Evolutionary conservation across 768 basidiomycete species (phyloP).

Genomic region (Mycena filopes): DNA sequence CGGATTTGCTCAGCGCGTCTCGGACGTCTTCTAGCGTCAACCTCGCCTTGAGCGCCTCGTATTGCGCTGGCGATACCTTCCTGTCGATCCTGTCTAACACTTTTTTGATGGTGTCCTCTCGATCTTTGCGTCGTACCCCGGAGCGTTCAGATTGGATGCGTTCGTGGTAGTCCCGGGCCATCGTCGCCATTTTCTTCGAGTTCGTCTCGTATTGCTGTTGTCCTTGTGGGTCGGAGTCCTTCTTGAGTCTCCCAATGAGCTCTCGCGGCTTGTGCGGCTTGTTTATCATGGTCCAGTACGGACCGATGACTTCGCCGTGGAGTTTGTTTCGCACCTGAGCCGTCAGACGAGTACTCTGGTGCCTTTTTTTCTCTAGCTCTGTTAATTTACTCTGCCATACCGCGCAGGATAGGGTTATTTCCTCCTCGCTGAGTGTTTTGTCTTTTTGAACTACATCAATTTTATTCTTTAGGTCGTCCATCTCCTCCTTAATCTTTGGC

Average conservation of each 20-base stretch:
- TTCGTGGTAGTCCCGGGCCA: constrained; percentile 8
- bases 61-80: neutral
- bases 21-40: constrained; percentile 7
- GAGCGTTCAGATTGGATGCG: neutral
- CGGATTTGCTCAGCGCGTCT: neutral
- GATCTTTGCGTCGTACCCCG: neutral
- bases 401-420: neutral
- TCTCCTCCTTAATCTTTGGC: neutral
- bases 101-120: neutral
- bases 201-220: constrained; percentile 5
- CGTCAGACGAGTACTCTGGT: neutral
- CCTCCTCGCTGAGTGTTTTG: neutral
- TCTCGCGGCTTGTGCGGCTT: neutral
- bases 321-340: neutral
- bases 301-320: constrained; percentile 4
- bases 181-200: constrained; percentile 3
- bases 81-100: neutral
- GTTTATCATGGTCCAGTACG: neutral
- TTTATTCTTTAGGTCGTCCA: neutral
- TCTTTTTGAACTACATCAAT: neutral
- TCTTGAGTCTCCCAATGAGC: neutral
- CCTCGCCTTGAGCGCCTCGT: neutral
- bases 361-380: neutral
- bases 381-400: constrained; percentile 1
- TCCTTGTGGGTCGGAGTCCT: neutral